Evolutionary conservation across 208 protist species (phyloP).

Genomic region (Acanthamoeba divionensis): DNA sequence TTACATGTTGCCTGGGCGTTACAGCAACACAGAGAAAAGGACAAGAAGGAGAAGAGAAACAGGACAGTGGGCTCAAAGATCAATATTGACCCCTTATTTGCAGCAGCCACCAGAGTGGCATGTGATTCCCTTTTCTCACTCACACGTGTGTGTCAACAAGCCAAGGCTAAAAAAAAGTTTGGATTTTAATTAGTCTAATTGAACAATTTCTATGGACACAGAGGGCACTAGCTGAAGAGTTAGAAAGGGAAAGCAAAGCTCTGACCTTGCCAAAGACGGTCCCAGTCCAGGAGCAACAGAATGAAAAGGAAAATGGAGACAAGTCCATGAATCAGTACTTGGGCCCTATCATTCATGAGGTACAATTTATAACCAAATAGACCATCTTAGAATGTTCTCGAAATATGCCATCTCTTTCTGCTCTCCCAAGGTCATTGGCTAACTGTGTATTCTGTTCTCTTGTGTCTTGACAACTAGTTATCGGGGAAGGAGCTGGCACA

Average conservation of each 20-base stretch:
- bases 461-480: background rate
- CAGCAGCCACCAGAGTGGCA: background rate
- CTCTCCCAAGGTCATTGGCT: background rate
- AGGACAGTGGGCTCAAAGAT: constrained; percentile 36
- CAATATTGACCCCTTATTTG: constrained; percentile 1
- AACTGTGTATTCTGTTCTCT: too few species aligned
- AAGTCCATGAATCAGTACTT: background rate
- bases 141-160: background rate
- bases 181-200: too few species aligned
- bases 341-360: background rate
- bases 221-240: background rate
- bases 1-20: background rate
- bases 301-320: background rate
- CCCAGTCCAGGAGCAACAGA: background rate
- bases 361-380: background rate
- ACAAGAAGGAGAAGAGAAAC: constrained; percentile 43
- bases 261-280: background rate
- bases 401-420: background rate
- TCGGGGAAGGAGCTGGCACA: constrained; percentile 31
- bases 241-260: constrained; percentile 16
- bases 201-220: background rate
- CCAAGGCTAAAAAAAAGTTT: too few species aligned
- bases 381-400: background rate
- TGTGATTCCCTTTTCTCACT: background rate
- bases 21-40: background rate